Evolutionary conservation across 1,284 basidiomycete species (phyloP), one percentile per base, ranked within the genome.

Genomic region (Athelia sp.): DNA sequence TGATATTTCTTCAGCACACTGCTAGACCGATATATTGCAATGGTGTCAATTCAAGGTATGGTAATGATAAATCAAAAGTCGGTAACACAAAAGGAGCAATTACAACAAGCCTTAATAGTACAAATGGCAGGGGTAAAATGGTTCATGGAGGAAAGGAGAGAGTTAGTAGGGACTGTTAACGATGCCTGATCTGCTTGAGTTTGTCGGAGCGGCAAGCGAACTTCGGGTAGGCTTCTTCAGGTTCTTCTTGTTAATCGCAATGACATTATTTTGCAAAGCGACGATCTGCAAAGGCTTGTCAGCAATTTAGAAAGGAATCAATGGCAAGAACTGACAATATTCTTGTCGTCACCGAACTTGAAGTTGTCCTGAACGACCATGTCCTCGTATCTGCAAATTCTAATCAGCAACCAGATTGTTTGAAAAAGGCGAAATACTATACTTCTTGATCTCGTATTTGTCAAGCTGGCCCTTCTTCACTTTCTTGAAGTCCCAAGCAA

Each of bases 301-400:
- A 29, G 26, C 4, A 29, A 29, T 13, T 29, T 26, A 19, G 40
- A 45, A 36, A 46, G 24, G n/a, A 22, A 22, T 40, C 10, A 15
- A 40, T 22, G 19, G 45, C 48, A 49, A 51, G 32, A 46, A 68
- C 85, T 60, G 59, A 93, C 91, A 63, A 98, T 97, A 65, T 97
- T 88, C 62, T 92, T 90, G 69, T 97, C 93, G 57, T 95, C 90
- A 17, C 92, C 93, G 62, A 93, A 97, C 68, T 88, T 91, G 82
- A 98, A 98, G 70, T 89, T 92, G 67, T 98, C 95, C 54, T 96
- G 93, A 0, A 99, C 93, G 52, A 99, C 94, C 46, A 82, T 78
- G 58, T 97, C 94, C 60, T 95, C 90, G 63, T 97, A 96, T 71
- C 36, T 40, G n/a, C 8, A 4, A 40, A 4, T n/a, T 6, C n/a